Evolutionary conservation across 352 stramenopile species (phyloP).

Genomic region (Phytophthora vignae): DNA sequence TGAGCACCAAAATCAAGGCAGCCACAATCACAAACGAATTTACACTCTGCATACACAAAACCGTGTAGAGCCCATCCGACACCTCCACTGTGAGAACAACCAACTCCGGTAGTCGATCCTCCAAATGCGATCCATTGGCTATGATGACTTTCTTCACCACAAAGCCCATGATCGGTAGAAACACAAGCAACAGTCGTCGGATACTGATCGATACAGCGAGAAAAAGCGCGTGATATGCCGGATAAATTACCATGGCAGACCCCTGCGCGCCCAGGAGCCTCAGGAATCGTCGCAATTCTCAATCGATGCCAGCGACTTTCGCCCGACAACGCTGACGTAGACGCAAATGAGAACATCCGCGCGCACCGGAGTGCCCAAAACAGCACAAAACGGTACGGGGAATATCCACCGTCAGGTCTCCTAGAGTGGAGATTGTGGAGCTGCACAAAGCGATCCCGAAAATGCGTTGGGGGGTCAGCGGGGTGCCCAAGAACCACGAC

Average conservation of each 20-base stretch:
- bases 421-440: slow-evolving; percentile 4
- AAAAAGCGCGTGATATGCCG: neutral
- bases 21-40: slow-evolving; percentile 2
- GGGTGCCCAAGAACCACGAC: neutral
- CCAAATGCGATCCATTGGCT: neutral
- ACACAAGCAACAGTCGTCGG: neutral
- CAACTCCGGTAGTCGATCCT: slow-evolving; percentile 20
- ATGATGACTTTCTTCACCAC: neutral
- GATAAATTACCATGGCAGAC: neutral
- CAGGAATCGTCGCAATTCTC: neutral
- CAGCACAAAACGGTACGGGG: neutral
- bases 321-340: neutral
- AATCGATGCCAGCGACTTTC: neutral
- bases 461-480: neutral
- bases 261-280: neutral
- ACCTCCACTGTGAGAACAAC: slow-evolving; percentile 33
- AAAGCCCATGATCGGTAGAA: neutral
- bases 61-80: slow-evolving; percentile 33
- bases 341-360: neutral
- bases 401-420: slow-evolving; percentile 9
- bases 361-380: neutral
- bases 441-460: slow-evolving; percentile 10
- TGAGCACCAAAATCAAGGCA: too few relatives aligned
- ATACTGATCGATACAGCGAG: neutral
- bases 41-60: slow-evolving; percentile 19